Evolutionary conservation across 257 asterid genomes (phyloP).

Genomic region (Jaltomata sinuosa): DNA sequence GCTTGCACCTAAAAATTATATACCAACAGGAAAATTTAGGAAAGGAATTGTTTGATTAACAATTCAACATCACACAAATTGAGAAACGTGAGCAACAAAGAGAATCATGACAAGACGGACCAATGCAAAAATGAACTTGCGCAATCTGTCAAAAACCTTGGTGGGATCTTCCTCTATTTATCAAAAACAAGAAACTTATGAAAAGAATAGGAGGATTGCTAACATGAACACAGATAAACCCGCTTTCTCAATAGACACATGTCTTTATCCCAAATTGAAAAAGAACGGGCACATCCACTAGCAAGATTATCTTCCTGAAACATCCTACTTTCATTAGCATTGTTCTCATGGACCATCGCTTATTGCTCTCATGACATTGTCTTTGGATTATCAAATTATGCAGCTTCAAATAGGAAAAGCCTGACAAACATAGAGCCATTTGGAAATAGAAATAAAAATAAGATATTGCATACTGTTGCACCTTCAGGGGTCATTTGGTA

Average conservation of each 20-base stretch:
- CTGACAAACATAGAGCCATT: neutral
- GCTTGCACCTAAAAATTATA: conserved; percentile 66
- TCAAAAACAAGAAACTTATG: neutral
- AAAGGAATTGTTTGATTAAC: neutral
- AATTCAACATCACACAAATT: neutral
- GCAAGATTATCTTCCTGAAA: neutral
- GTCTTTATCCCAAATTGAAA: neutral
- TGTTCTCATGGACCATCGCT: neutral
- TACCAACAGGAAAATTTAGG: conserved; percentile 5
- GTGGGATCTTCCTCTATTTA: neutral
- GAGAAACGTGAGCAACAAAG: neutral
- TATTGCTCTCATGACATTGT: neutral
- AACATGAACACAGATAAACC: neutral
- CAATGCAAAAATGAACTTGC: neutral
- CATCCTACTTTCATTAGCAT: neutral
- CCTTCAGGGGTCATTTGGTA: too few species aligned
- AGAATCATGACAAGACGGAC: neutral
- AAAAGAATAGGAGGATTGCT: neutral
- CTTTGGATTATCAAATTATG: neutral
- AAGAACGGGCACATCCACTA: neutral
- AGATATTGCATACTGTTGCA: neutral
- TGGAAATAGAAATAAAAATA: neutral
- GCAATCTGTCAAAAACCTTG: neutral
- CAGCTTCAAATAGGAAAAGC: neutral
- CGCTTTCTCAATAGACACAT: neutral